These are phyloP conservation scores for Pleurotus djamor DNA, from an alignment of 768 basidiomycete genomes.

Conservation along the genomic window DNA sequence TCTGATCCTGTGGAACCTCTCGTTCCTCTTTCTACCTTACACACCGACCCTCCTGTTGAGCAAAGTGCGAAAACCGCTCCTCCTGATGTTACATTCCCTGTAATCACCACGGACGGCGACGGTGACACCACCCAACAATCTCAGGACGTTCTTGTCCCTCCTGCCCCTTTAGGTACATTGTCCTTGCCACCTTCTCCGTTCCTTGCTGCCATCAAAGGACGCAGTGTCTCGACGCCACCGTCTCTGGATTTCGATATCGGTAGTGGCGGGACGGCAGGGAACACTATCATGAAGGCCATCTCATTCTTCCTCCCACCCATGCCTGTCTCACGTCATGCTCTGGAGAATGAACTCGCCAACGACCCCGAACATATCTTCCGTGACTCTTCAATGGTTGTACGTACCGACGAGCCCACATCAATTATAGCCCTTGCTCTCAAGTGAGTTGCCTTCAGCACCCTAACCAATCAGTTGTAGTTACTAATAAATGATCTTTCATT, in stretches of 20 bases:
- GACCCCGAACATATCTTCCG: slow-evolving; percentile 93
- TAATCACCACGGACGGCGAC: not conserved
- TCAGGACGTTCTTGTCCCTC: not conserved
- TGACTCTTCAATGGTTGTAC: slow-evolving; percentile 91
- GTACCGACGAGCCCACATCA: slow-evolving; percentile 96
- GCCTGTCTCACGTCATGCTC: slow-evolving; percentile 45
- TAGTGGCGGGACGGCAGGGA: slow-evolving; percentile 54
- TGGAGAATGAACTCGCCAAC: slow-evolving; percentile 52
- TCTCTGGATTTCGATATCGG: slow-evolving; percentile 51
- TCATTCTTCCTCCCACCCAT: slow-evolving; percentile 80
- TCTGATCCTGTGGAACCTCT: slow-evolving; percentile 14
- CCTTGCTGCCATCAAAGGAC: slow-evolving; percentile 34
- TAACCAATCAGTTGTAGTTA: not conserved
- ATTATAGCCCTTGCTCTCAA: slow-evolving; percentile 94
- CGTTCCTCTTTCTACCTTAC: slow-evolving; percentile 13
- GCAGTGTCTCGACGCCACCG: slow-evolving; percentile 41
- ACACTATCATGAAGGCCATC: slow-evolving; percentile 78
- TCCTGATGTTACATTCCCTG: slow-evolving; percentile 11
- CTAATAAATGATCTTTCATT: slow-evolving; percentile 4
- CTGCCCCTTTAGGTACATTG: slow-evolving; percentile 15
- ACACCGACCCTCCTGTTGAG: slow-evolving; percentile 21
- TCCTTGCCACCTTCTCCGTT: slow-evolving; percentile 62
- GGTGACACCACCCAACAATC: not conserved
- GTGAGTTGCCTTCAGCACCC: slow-evolving; percentile 37
- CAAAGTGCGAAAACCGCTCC: slow-evolving; percentile 21